Evolutionary conservation across 768 basidiomycete species (phyloP), one percentile per base, ranked within the genome.

Genomic region (Mycena belliarum): DNA sequence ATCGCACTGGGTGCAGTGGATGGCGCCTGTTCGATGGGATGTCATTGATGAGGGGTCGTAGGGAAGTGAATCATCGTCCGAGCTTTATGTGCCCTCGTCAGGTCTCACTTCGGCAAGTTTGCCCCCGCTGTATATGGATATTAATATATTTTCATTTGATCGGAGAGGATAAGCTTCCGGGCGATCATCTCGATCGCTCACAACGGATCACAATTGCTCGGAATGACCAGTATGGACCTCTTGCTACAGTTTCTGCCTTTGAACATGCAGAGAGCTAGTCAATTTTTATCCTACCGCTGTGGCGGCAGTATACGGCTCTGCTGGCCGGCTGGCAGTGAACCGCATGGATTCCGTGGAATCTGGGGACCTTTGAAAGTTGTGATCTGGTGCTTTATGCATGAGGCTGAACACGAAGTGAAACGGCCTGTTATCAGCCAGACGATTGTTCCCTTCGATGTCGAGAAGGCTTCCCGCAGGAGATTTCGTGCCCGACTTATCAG

Each of bases 1-100:
- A 42, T 57, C 43, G 42, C 60, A 61, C 12, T 42, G 49, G 24
- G 7, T 11, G 37, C 60, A 61, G 38, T 61, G 37, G 7, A 53
- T 37, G n/a, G n/a, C n/a, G n/a, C n/a, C n/a, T n/a, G 21, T 37
- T 12, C 3, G 32, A 25, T 6, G 45, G 43, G 38, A 35, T 29
- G 16, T 33, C 20, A 18, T 11, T 43, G 37, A 16, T 29, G 49
- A 57, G 33, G n/a, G 32, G 32, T 23, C 21, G 32, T 37, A 20
- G 16, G 2, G 43, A 16, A 18, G 6, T 7, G 40, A 41, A 37
- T 21, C 21, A 15, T 21, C 9, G 18, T 16, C 7, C 8, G 35
- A 23, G 8, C 21, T 25, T 33, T 43, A 49, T 42, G 23, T 50
- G 8, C 12, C 16, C 28, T 29, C 40, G 11, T 4, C 28, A 21